Evolutionary conservation across 768 basidiomycete species (phyloP), one percentile per base, ranked within the genome.

Genomic region (Psilocybe tampanensis): DNA sequence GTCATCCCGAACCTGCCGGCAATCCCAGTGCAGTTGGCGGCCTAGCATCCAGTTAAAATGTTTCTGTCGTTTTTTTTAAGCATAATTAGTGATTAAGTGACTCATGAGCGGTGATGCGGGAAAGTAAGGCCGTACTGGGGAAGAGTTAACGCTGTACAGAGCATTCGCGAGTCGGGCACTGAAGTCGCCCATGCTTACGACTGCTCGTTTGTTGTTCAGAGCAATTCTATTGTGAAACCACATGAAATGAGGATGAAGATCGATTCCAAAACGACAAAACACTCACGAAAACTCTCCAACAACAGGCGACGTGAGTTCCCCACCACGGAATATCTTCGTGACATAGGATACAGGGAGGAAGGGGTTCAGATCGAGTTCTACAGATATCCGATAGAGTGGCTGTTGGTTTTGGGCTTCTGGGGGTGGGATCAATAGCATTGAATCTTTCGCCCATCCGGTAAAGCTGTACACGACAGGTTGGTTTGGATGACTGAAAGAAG

Each of bases 1-100:
- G 52, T 82, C 79, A 29, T 79, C 77, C 2, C 80, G 68, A 0
- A 68, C 72, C 2, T 69, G 68, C 0, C 76, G 73, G 61, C 79
- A 80, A 56, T 82, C 79, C 80, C 80, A 82, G 23, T 73, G 75
- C 3, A 82, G 54, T 7, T 68, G 59, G n/a, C 74, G 67, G 13
- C 68, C 64, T 44, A 75, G 69, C 19, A 65, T 63, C 80, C 80
- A 82, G 47, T 67, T 68, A 66, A 76, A 80, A 54, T 76, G 72
- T 49, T 72, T 67, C 79, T 67, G 44, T 74, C 17, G 18, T n/a
- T n/a, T n/a, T n/a, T n/a, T n/a, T n/a, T n/a, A n/a, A n/a, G n/a
- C n/a, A n/a, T n/a, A n/a, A n/a, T n/a, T n/a, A n/a, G n/a, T n/a
- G n/a, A n/a, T n/a, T n/a, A n/a, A n/a, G n/a, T n/a, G n/a, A n/a